phyloP scores from a whole-genome alignment of 2,329 filamentous ascomycete genomes.

The Hirsutella minnesotensis region DNA sequence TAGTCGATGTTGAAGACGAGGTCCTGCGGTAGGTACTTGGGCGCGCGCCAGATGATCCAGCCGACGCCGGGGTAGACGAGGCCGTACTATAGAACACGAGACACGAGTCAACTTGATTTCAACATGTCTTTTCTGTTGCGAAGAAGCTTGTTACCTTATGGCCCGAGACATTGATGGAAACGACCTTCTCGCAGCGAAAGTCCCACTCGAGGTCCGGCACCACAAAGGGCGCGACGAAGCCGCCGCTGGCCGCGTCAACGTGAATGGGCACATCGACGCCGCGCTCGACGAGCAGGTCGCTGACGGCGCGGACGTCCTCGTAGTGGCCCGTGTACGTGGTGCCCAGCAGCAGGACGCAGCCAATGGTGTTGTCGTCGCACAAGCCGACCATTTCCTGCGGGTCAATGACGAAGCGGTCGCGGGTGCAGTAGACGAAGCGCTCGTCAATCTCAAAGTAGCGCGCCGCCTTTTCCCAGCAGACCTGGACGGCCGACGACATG shows the following conservation, averaged over 20 bases:
- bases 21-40: conserved; percentile 76
- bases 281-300: conserved; percentile 68
- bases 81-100: too few species aligned
- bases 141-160: too few species aligned
- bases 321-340: conserved; percentile 95
- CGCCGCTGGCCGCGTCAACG: conserved; percentile 84
- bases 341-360: conserved; percentile 82
- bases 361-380: conserved; percentile 65
- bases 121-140: too few species aligned
- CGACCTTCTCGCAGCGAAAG: conserved; percentile 77
- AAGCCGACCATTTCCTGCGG: conserved; percentile 47
- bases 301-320: conserved; percentile 85
- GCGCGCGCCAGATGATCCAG: conserved; percentile 81
- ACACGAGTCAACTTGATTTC: too few species aligned
- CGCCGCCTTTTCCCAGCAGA: conserved; percentile 91
- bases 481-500: conserved; percentile 93
- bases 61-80: conserved; percentile 82
- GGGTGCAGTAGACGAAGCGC: conserved; percentile 58
- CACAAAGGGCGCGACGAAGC: conserved; percentile 88
- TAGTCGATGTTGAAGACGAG: conserved; percentile 99
- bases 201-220: conserved; percentile 80
- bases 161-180: conserved; percentile 88
- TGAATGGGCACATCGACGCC: conserved; percentile 78
- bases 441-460: conserved; percentile 91
- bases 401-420: conserved; percentile 51